Evolutionary conservation across 2,329 filamentous ascomycete genomes (phyloP), one percentile per base, ranked within the genome.

Genomic region (Epichloe elymi): DNA sequence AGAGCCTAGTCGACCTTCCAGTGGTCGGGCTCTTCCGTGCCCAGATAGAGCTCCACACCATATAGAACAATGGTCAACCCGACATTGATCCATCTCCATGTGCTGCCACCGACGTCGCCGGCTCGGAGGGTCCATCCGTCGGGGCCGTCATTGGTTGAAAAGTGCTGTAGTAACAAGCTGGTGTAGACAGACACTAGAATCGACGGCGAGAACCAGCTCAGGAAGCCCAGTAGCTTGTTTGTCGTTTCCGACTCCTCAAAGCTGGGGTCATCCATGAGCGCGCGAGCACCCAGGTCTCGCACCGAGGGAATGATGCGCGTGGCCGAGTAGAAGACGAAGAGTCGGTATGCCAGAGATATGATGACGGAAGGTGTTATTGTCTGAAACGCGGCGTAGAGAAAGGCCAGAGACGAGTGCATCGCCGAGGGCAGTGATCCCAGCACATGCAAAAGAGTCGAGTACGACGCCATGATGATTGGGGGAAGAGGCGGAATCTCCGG

Each of bases 401-500:
- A 88, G 56, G 83, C 87, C 61, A 95, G 84, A 0, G 83, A 85
- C 0, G 88, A 90, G 66, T 87, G 86, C 4, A 94, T 82, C 30
- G 86, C 89, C 3, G 79, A 84, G 3, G 88, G 91, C n/a, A 95
- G 74, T 4, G 83, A 85, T 51, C 87, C 86, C 38, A 97, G 73
- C 45, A 90, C 79, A 59, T 94, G 87, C 45, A 96, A 74, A 42
- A 97, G 73, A 0, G 91, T 96, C 26, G 89, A 91, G 68, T 96
- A 97, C 6, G 90, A 96, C 5, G 91, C 93, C 91, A 97, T 97
- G 66, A 98, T 91, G 57, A 97, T 89, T 1, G 93, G 93, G 14
- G 93, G 93, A 42, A 98, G 75, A n/a, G 93, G 93, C 39, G 93
- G 93, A 55, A 97, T 93, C 26, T 95, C 90, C n/a, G 86, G 82